Evolutionary conservation across 805 yeast species (phyloP).

Genomic region (Saccharomyces kudriavzevii): DNA sequence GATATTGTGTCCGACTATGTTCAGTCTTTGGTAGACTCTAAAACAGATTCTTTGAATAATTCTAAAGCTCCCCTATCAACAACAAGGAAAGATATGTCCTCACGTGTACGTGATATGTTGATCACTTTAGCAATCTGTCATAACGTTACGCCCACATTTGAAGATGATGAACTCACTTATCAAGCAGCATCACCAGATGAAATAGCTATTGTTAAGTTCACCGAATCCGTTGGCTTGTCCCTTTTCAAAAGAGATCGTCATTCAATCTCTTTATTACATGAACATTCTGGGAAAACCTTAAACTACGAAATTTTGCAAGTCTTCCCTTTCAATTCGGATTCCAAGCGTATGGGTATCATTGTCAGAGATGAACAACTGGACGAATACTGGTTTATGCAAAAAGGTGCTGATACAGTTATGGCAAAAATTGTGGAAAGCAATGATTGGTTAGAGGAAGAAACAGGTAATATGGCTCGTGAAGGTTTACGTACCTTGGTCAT

Average conservation of each 20-base stretch:
- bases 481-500: constrained; percentile 92
- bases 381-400: constrained; percentile 78
- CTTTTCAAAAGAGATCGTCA: constrained; percentile 75
- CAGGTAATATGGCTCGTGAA: constrained; percentile 96
- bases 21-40: constrained; percentile 19
- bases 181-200: constrained; percentile 99
- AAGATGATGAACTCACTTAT: constrained; percentile 65
- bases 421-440: constrained; percentile 66
- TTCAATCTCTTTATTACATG: constrained; percentile 60
- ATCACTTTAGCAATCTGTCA: constrained; percentile 89
- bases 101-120: constrained; percentile 71
- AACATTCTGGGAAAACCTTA: constrained; percentile 42
- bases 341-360: constrained; percentile 92
- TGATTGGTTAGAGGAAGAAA: constrained; percentile 98
- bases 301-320: constrained; percentile 66
- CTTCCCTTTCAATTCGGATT: constrained; percentile 93
- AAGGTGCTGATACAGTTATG: constrained; percentile 98
- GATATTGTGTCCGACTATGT: constrained; percentile 77
- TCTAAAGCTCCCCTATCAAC: constrained; percentile 16
- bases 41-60: constrained; percentile 7
- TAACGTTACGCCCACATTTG: constrained; percentile 89
- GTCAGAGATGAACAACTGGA: constrained; percentile 53
- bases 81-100: constrained; percentile 60
- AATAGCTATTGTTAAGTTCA: constrained; percentile 89
- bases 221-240: constrained; percentile 77